Base-by-base conservation (phyloP, 2,329 filamentous ascomycete species). In the Colletotrichum karsti region DNA sequence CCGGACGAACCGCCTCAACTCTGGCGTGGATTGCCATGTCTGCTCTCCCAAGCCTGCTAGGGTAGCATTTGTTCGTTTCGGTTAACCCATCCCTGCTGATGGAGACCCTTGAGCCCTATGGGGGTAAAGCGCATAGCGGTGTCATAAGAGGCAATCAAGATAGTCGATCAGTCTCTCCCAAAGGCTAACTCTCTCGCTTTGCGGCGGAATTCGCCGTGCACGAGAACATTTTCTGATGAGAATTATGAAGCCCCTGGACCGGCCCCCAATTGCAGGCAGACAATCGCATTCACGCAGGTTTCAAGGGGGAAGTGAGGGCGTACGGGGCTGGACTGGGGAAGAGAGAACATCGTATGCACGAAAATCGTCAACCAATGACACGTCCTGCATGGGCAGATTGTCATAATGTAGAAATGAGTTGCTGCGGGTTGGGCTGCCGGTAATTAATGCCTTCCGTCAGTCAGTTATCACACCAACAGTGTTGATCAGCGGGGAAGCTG, bases 401-500 rank as follows among this genome's bases (percentile, higher is more conserved):
- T 50, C 46, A 50, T 50, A 30, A 26, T 30, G 22, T 50, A 50
- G 46, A 50, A 30, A 50, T 50, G 26, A 50, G 26, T 26, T 50
- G 22, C 24, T 30, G 46, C 24, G 15, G n/a, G 46, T 28, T 50
- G 22, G 46, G 50, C 18, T 53, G n/a, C 30, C 37, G 41, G 12
- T 57, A 30, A 57, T 57, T 41, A 41, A 20, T 24, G 13, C 28
- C 30, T 54, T 39, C 28, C 39, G 54, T 51, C 26, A 51, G n/a
- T 51, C 46, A 51, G 24, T 51, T 51, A n/a, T 61, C 46, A 61
- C 57, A 41, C 37, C 46, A 53, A 30, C 44, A 42, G 6, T 51
- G 48, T 22, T 26, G 42, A 53, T 51, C 42, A 26, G 57, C 48
- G 33, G 30, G 26, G 18, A 15, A 53, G 30, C 30, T n/a, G 33